Evolutionary conservation across 331 rosid genomes (phyloP).

Genomic region (Prunus yedoensis): DNA sequence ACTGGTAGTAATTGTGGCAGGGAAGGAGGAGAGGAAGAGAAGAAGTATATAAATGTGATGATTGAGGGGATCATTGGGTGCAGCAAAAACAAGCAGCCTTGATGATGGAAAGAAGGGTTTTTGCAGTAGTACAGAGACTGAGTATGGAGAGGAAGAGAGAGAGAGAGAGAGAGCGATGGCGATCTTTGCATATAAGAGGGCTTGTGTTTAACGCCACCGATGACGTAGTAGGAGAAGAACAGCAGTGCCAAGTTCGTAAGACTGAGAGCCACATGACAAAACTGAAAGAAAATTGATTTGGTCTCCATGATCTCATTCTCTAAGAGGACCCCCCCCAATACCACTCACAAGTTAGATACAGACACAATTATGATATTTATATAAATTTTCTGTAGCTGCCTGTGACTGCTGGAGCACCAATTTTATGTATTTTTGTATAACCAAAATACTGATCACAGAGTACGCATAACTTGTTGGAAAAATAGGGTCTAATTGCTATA

Average conservation of each 20-base stretch:
- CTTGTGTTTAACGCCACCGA: conserved; percentile 67
- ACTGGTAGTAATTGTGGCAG: conserved; percentile 30
- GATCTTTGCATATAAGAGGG: conserved; percentile 70
- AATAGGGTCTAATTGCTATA: too few relatives aligned
- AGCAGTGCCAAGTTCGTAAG: conserved; percentile 38
- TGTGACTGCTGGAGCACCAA: too few relatives aligned
- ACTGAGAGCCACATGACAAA: conserved; percentile 20
- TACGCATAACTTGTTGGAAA: too few relatives aligned
- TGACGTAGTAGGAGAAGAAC: conserved; percentile 32
- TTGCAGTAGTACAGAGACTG: conserved; percentile 21
- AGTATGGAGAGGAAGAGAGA: neutral
- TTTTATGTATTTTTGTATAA: too few relatives aligned
- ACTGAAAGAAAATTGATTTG: neutral
- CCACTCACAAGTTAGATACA: conserved; percentile 4
- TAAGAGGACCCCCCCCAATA: neutral
- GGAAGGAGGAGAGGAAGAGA: conserved; percentile 34
- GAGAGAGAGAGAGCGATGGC: conserved; percentile 15
- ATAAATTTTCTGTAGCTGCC: neutral
- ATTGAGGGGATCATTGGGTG: conserved; percentile 45
- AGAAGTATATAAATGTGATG: conserved; percentile 62
- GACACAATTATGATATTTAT: neutral
- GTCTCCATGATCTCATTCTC: conserved; percentile 19
- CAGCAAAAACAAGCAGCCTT: conserved; percentile 34
- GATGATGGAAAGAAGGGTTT: conserved; percentile 41
- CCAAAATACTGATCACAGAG: too few relatives aligned